Conservation (phyloP, 768 basidiomycete genomes). For the Boletus pseudopeckii region DNA sequence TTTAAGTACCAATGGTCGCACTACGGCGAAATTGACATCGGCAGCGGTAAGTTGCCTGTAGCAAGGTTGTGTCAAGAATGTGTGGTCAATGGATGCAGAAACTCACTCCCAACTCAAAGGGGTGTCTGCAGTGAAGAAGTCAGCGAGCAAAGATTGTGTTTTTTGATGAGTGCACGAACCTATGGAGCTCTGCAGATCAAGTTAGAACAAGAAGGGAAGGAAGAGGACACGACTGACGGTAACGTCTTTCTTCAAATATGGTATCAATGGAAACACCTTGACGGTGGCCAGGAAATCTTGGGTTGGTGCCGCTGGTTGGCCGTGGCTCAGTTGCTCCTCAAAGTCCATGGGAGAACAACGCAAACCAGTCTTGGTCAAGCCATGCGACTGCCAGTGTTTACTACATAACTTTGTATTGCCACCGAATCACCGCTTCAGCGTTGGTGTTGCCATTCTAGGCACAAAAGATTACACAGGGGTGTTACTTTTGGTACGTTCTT, state of each 20-base stretch:
- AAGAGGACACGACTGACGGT: constrained; percentile 44
- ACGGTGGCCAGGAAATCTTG: constrained; percentile 57
- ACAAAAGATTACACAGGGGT: constrained; percentile 20
- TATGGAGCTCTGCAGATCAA: constrained; percentile 21
- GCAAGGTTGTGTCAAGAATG: constrained; percentile 5
- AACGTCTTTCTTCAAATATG: constrained; percentile 65
- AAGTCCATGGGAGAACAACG: constrained; percentile 32
- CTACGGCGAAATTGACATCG: constrained; percentile 77
- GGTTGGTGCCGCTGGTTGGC: constrained; percentile 48
- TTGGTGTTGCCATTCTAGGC: constrained; percentile 11
- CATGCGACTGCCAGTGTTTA: too few species aligned
- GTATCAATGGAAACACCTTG: constrained; percentile 80
- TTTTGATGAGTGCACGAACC: constrained; percentile 17
- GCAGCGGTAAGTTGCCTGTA: constrained; percentile 75
- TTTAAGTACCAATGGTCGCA: constrained; percentile 73
- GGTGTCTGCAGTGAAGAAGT: constrained; percentile 44
- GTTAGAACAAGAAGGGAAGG: constrained; percentile 17
- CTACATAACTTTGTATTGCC: too few species aligned
- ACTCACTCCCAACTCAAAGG: constrained; percentile 80
- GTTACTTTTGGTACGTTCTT: constrained; percentile 28
- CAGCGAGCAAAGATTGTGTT: neutral
- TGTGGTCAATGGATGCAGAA: neutral
- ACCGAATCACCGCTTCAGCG: too few species aligned
- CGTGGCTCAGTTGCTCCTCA: constrained; percentile 25
- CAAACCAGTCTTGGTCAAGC: neutral